These are phyloP conservation scores for Pyrenophora tritici-repentis DNA, from an alignment of 2,329 filamentous ascomycete species.

Conservation along the genomic window DNA sequence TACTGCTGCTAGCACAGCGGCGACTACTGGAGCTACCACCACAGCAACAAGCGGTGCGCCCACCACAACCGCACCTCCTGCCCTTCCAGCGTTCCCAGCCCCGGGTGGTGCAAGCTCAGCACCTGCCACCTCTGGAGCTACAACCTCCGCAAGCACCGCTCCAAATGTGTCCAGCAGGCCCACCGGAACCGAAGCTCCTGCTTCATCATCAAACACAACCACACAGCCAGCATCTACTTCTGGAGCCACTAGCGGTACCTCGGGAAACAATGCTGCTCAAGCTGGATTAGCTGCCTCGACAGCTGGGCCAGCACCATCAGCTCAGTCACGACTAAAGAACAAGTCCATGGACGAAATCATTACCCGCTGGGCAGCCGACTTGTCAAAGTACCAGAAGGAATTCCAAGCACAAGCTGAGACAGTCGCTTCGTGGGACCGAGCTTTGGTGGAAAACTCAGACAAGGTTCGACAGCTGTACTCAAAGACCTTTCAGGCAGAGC, in stretches of 20 bases:
- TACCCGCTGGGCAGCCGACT: conserved; percentile 91
- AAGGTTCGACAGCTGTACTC: conserved; percentile 94
- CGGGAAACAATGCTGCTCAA: conserved; percentile 30
- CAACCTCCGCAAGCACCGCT: conserved; percentile 17
- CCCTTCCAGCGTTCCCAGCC: conserved; percentile 26
- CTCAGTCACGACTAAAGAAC: conserved; percentile 88
- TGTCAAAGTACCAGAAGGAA: conserved; percentile 95
- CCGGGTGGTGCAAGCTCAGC: conserved; percentile 26
- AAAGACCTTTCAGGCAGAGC: conserved; percentile 90
- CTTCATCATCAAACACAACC: conserved; percentile 30
- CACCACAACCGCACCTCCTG: conserved; percentile 23
- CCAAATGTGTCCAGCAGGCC: conserved; percentile 30
- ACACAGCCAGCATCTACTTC: conserved; percentile 25
- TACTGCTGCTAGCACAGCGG: conserved; percentile 20
- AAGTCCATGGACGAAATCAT: conserved; percentile 99
- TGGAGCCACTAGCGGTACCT: conserved; percentile 22
- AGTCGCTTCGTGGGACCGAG: conserved; percentile 87
- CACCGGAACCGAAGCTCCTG: conserved; percentile 23
- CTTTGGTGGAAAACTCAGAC: conserved; percentile 89
- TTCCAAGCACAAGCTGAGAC: conserved; percentile 89
- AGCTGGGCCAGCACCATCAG: conserved; percentile 76
- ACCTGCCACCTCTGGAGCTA: conserved; percentile 22
- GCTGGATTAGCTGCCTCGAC: conserved; percentile 71
- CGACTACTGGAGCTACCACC: conserved; percentile 25
- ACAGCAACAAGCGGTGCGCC: conserved; percentile 23